Conservation (phyloP, 192 early-diverging fungal genomes). For the Backusella tarrabulga region DNA sequence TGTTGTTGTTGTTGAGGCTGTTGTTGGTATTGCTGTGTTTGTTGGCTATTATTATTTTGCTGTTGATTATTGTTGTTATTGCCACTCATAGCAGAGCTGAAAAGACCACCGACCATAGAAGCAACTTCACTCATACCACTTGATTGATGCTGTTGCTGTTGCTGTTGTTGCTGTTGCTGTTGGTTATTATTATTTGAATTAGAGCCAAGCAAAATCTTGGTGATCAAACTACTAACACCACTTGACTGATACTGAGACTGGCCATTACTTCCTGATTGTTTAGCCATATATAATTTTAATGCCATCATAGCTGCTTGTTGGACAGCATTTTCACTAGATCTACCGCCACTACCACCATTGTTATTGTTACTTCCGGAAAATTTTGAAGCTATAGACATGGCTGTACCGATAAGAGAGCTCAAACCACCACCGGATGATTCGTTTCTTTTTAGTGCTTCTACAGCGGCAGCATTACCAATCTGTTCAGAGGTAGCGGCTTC, state of each 20-base stretch:
- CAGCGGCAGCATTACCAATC: slow-evolving; percentile 32
- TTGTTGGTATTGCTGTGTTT: not conserved
- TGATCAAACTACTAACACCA: slow-evolving; percentile 17
- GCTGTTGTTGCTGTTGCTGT: not conserved
- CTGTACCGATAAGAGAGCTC: slow-evolving; percentile 26
- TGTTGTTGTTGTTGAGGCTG: slow-evolving; percentile 4
- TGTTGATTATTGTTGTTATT: not conserved
- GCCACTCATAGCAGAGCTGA: slow-evolving; percentile 1
- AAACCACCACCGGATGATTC: slow-evolving; percentile 14
- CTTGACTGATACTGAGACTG: not conserved
- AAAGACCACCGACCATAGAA: not conserved
- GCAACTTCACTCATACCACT: slow-evolving; percentile 12
- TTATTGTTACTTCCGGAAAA: slow-evolving; percentile 12
- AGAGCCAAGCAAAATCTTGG: slow-evolving; percentile 20
- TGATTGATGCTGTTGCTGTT: not conserved
- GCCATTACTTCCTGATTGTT: slow-evolving; percentile 11
- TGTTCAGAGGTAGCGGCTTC: slow-evolving; percentile 16
- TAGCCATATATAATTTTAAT: slow-evolving; percentile 33
- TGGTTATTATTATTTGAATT: slow-evolving; percentile 6
- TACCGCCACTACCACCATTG: slow-evolving; percentile 5
- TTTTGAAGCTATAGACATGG: slow-evolving; percentile 33
- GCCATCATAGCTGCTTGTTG: slow-evolving; percentile 34
- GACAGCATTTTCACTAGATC: slow-evolving; percentile 16
- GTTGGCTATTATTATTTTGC: not conserved
- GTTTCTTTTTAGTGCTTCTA: slow-evolving; percentile 26